These are phyloP conservation scores for Corrigiola litoralis DNA, from an alignment of 179 eudicot species.

Conservation along the genomic window DNA sequence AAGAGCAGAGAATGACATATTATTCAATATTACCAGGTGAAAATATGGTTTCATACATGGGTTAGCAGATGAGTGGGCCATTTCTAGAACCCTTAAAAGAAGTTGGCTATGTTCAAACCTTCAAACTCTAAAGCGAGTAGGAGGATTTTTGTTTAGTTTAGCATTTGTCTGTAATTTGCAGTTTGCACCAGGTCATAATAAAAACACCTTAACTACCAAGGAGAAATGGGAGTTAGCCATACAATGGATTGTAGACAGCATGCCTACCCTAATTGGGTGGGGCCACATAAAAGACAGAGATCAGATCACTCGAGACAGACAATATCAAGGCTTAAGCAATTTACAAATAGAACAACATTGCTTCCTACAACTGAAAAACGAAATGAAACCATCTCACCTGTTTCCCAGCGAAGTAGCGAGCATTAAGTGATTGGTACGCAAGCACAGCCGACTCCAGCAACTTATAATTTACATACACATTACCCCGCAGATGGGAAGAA, in stretches of 20 bases:
- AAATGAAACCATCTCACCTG: conserved; percentile 43
- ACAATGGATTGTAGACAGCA: not conserved
- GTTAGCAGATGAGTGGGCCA: too few relatives aligned
- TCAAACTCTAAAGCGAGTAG: too few relatives aligned
- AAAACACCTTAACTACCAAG: not conserved
- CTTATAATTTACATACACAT: conserved; percentile 85
- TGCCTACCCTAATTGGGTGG: not conserved
- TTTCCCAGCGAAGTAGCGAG: conserved; percentile 92
- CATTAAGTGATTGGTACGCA: conserved; percentile 73
- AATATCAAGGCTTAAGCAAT: conserved; percentile 4
- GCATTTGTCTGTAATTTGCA: too few relatives aligned
- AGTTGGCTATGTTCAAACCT: too few relatives aligned
- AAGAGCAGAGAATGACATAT: too few relatives aligned
- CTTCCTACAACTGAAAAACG: not conserved
- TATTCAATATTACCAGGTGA: too few relatives aligned
- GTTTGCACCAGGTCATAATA: too few relatives aligned
- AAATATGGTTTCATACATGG: too few relatives aligned
- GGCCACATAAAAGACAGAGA: not conserved
- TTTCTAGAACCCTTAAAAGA: too few relatives aligned
- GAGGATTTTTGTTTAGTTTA: too few relatives aligned
- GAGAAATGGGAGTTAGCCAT: not conserved
- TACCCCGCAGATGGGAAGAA: conserved; percentile 87
- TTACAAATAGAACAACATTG: not conserved
- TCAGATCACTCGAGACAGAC: not conserved
- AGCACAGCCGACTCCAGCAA: conserved; percentile 70